A percentile compares a stretch with the other conserved stretches of the same genome.
These are phyloP conservation scores for Saturnispora saitoi DNA, from an alignment of 805 yeast species.

Conservation along the genomic window DNA sequence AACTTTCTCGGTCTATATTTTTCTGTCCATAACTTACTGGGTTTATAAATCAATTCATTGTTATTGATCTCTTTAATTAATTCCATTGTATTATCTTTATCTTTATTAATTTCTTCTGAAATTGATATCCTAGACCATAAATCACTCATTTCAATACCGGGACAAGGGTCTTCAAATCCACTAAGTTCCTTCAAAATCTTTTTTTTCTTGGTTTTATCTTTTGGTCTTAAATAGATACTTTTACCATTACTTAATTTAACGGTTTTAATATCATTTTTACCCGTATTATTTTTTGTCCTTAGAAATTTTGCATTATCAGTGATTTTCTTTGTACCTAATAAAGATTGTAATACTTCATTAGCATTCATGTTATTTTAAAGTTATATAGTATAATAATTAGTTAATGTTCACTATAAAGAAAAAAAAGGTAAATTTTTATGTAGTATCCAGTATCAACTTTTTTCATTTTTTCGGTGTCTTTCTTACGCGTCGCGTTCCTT, in stretches of 20 bases:
- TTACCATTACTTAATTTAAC: constrained; percentile 20
- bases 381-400: neutral
- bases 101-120: constrained; percentile 15
- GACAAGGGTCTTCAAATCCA: neutral
- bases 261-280: neutral
- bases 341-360: constrained; percentile 1
- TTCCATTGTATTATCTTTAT: constrained; percentile 1
- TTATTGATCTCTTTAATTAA: neutral
- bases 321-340: neutral
- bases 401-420: neutral
- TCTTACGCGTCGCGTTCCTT: constrained; percentile 2
- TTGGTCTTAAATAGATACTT: constrained; percentile 17
- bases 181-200: constrained; percentile 2
- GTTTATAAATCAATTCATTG: neutral
- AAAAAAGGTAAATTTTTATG: neutral
- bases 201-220: constrained; percentile 1
- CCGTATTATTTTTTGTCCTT: neutral
- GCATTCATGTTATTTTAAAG: neutral
- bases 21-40: constrained; percentile 41
- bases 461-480: neutral
- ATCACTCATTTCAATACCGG: constrained; percentile 18
- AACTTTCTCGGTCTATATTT: constrained; percentile 61
- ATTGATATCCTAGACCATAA: constrained; percentile 20
- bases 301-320: neutral
- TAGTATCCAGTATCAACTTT: neutral